Conservation (phyloP, 2,329 filamentous ascomycete species). For the Epichloe baconii region DNA sequence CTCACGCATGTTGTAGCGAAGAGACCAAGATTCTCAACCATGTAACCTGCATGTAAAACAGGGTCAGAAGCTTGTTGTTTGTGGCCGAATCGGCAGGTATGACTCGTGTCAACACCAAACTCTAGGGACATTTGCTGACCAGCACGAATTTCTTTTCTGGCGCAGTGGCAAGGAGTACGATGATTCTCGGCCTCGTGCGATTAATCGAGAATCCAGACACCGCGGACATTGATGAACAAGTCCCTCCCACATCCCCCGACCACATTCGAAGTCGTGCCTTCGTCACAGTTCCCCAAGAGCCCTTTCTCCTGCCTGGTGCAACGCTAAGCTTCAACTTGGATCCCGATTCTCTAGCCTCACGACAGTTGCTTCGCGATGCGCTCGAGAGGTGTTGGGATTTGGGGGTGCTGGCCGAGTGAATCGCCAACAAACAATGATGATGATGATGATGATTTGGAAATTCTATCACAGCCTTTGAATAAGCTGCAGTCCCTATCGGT, state of each 20-base stretch:
- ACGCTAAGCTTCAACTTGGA: slow-evolving; percentile 12
- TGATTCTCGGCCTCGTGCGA: slow-evolving; percentile 10
- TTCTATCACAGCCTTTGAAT: slow-evolving; percentile 15
- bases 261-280: slow-evolving; percentile 17
- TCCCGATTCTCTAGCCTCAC: slow-evolving; percentile 3
- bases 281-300: slow-evolving; percentile 19
- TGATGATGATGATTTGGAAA: not conserved
- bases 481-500: slow-evolving; percentile 10
- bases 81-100: slow-evolving; percentile 5
- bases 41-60: slow-evolving; percentile 8
- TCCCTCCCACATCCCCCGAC: slow-evolving; percentile 9
- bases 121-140: too few species aligned
- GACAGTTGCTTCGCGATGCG: slow-evolving; percentile 1
- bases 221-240: slow-evolving; percentile 17
- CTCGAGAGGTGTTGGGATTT: too few species aligned
- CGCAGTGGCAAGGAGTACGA: slow-evolving; percentile 14
- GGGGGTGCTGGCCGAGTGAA: too few species aligned
- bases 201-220: slow-evolving; percentile 11
- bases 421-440: too few species aligned
- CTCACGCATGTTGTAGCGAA: not conserved
- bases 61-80: slow-evolving; percentile 12
- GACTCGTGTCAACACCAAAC: not conserved
- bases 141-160: too few species aligned
- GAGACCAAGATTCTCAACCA: slow-evolving; percentile 8
- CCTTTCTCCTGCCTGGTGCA: slow-evolving; percentile 10